Evolutionary conservation across 2,329 filamentous ascomycete species (phyloP), one percentile per base, ranked within the genome.

Genomic region (Botrytis tulipae): DNA sequence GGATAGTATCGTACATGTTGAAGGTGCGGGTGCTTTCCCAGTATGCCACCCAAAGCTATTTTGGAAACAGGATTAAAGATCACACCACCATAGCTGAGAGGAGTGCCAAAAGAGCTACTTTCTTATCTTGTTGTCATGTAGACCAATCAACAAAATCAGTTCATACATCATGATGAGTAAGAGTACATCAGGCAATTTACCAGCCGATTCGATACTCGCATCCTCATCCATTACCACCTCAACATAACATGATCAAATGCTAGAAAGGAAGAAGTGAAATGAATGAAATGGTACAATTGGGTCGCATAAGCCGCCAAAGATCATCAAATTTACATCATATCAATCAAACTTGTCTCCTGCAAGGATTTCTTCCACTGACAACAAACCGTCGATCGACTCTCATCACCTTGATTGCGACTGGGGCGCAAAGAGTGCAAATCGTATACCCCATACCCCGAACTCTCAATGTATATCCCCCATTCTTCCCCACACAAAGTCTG

Each of bases 241-340:
- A 40, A 68, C 48, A 32, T 10, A 48, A 29, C 9, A 22, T 9
- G 32, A 14, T 14, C 46, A 67, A 57, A 51, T 40, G 46, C 22
- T 35, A 65, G 51, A 71, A 54, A 14, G 14, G 22, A 2, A 51
- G n/a, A 37, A 37, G 40, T 68, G 66, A 57, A 57, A 68, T 42
- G 66, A 57, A 57, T 48, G n/a, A 16, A 12, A 42, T 54, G 35
- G 35, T n/a, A 57, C 51, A 44, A 67, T 35, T 67, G 51, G n/a
- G 8, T 57, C 51, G 51, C 51, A 57, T 57, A 57, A 57, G n/a
- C 51, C 14, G 61, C 59, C 46, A 37, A 60, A 72, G 40, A 68
- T 68, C 62, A 72, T 72, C 40, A 35, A 46, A 72, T 57, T 57
- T 42, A 40, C 67, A 72, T 72, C 70, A 72, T 68, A 42, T 72